phyloP scores from a whole-genome alignment of 306 rosid species.

The Vicia sativa region DNA sequence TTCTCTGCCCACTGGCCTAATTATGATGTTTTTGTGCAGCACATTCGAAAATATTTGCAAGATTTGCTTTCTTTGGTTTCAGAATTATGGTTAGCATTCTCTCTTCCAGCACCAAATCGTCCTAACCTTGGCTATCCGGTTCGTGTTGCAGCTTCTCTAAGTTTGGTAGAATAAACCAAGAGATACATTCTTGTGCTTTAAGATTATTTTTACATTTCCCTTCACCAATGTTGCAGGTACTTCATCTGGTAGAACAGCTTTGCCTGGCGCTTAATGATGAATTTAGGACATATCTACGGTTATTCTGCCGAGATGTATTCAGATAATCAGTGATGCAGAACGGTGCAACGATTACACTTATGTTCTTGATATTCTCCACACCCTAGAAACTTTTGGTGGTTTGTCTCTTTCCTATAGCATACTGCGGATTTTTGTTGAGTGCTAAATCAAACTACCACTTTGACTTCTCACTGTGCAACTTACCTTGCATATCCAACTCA shows the following conservation, averaged over 20 bases:
- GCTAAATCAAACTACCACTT: constrained; percentile 10
- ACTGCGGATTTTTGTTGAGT: constrained; percentile 15
- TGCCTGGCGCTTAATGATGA: constrained; percentile 97
- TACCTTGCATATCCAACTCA: constrained; percentile 16
- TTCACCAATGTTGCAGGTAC: constrained; percentile 61
- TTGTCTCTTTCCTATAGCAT: constrained; percentile 49
- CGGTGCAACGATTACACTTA: constrained; percentile 89
- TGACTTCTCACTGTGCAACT: constrained; percentile 30
- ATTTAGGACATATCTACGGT: constrained; percentile 80
- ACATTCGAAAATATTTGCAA: constrained; percentile 86
- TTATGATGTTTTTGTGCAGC: constrained; percentile 64
- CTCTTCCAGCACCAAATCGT: constrained; percentile 70
- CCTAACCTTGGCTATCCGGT: constrained; percentile 91
- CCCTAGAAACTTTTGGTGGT: constrained; percentile 98
- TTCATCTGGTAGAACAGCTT: constrained; percentile 95
- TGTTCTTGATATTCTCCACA: constrained; percentile 89
- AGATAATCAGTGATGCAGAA: constrained; percentile 94
- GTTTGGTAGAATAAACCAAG: constrained; percentile 29
- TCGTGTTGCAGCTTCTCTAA: constrained; percentile 44
- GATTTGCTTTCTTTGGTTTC: constrained; percentile 78
- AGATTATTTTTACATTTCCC: constrained; percentile 24
- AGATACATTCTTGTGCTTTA: constrained; percentile 7
- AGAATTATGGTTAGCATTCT: constrained; percentile 86
- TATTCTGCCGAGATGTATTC: constrained; percentile 94
- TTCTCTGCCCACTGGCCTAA: constrained; percentile 28